phyloP scores from a whole-genome alignment of 2,329 filamentous ascomycete genomes.

The Verticillium isaacii region DNA sequence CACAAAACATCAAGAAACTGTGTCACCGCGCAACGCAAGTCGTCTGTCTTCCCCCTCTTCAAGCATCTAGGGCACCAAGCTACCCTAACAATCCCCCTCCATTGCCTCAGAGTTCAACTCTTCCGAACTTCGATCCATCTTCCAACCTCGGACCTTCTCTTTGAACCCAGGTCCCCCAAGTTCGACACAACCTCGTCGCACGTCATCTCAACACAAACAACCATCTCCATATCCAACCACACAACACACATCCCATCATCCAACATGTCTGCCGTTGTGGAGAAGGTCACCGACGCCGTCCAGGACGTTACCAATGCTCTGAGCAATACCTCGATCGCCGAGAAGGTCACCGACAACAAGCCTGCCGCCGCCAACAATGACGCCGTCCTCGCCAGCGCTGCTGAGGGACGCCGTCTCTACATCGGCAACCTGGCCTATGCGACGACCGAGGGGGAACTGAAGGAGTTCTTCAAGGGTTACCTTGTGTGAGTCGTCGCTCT shows the following conservation, averaged over 20 bases:
- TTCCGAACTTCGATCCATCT: conserved; percentile 35
- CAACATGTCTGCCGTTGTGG: conserved; percentile 82
- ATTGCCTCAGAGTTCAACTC: conserved; percentile 68
- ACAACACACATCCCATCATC: conserved; percentile 33
- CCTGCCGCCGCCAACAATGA: conserved; percentile 64
- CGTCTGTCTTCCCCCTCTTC: conserved; percentile 35
- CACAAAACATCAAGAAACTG: conserved; percentile 38
- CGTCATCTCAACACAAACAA: conserved; percentile 31
- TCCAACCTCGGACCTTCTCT: conserved; percentile 40
- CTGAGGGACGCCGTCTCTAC: conserved; percentile 98
- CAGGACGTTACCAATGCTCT: conserved; percentile 72
- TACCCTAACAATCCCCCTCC: conserved; percentile 70
- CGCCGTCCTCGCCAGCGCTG: conserved; percentile 92
- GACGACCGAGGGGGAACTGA: conserved; percentile 99
- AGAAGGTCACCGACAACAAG: conserved; percentile 40
- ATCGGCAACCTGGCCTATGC: conserved; percentile 99
- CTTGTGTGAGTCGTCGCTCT: conserved; percentile 73
- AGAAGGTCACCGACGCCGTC: conserved; percentile 65
- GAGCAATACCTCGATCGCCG: conserved; percentile 68
- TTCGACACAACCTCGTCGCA: conserved; percentile 26
- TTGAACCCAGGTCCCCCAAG: conserved; percentile 21
- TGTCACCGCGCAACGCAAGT: conserved; percentile 43
- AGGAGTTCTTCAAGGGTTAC: conserved; percentile 99
- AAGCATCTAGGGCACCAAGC: conserved; percentile 79
- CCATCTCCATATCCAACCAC: conserved; percentile 20